phyloP scores from a whole-genome alignment of 305 asterid species.

The Rubia tinctorum region DNA sequence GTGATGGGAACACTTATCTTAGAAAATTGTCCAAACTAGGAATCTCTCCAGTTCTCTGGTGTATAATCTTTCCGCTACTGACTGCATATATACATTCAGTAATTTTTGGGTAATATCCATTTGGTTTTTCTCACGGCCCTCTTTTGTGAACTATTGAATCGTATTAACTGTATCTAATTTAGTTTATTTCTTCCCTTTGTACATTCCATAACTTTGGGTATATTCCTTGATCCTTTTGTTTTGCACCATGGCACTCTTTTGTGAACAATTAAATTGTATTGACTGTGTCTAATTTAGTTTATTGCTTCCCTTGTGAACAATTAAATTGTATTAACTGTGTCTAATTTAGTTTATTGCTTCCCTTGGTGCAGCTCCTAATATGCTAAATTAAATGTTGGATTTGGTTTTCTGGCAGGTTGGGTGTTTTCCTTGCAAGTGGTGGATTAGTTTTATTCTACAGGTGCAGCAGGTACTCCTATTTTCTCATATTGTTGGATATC shows the following conservation, averaged over 20 bases:
- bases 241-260: too few species aligned
- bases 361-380: conserved; percentile 60
- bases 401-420: conserved; percentile 88
- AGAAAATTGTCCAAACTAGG: conserved; percentile 83
- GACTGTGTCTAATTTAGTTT: too few species aligned
- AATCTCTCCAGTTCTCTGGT: conserved; percentile 94
- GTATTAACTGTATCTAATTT: not conserved
- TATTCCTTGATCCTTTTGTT: too few species aligned
- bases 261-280: too few species aligned
- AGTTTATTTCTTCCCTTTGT: conserved; percentile 17
- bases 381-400: conserved; percentile 85
- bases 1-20: conserved; percentile 66
- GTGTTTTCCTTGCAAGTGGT: conserved; percentile 66
- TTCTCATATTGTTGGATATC: not conserved
- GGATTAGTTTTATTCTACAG: conserved; percentile 78
- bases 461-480: conserved; percentile 80
- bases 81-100: conserved; percentile 71
- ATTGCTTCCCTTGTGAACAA: not conserved
- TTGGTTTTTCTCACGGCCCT: conserved; percentile 20
- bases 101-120: too few species aligned
- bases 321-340: conserved; percentile 5
- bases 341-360: conserved; percentile 13
- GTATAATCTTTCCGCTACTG: conserved; percentile 61
- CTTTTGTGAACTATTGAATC: conserved; percentile 1
- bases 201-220: conserved; percentile 20